A percentile compares a stretch with the other conserved stretches of the same genome.
Evolutionary conservation across 495 filamentous ascomycete species (phyloP).

Genomic region (Daldinia loculata): DNA sequence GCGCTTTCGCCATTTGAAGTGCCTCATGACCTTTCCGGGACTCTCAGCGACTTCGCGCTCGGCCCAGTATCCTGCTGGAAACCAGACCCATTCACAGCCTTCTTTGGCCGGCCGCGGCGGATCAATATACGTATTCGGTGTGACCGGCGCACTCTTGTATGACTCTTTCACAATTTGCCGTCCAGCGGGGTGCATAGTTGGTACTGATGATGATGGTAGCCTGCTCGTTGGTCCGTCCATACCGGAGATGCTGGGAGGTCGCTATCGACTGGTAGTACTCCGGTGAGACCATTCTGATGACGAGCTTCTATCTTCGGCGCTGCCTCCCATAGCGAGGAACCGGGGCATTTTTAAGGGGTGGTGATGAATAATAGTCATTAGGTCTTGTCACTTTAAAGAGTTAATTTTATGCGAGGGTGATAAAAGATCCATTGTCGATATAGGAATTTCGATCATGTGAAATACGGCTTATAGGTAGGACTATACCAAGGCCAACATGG

Average conservation of each 20-base stretch:
- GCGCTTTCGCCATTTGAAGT: slow-evolving; percentile 51
- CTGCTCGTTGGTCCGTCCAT: slow-evolving; percentile 43
- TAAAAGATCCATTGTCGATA: slow-evolving; percentile 30
- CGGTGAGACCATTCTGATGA: slow-evolving; percentile 33
- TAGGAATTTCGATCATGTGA: slow-evolving; percentile 17
- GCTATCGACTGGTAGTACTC: slow-evolving; percentile 29
- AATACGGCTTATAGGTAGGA: slow-evolving; percentile 22
- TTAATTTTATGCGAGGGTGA: slow-evolving; percentile 3
- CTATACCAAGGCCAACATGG: slow-evolving; percentile 13
- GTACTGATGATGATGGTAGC: slow-evolving; percentile 29
- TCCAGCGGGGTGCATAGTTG: slow-evolving; percentile 8
- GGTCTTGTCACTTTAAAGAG: background rate
- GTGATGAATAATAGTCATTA: slow-evolving; percentile 6
- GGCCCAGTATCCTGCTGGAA: slow-evolving; percentile 64
- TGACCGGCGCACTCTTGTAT: slow-evolving; percentile 19
- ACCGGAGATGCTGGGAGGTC: slow-evolving; percentile 37
- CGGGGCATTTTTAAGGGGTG: background rate
- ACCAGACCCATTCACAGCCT: slow-evolving; percentile 65
- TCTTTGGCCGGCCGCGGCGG: slow-evolving; percentile 60
- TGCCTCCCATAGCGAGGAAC: slow-evolving; percentile 23
- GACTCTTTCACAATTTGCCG: slow-evolving; percentile 22
- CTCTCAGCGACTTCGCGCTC: slow-evolving; percentile 53
- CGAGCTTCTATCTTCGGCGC: slow-evolving; percentile 29
- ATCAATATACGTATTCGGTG: slow-evolving; percentile 43
- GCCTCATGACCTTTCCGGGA: slow-evolving; percentile 44